Conservation (phyloP, 176 grass and related monocot genomes). For the maize (Zea mays) region Zm-B73-REFERENCE-NAM-5.0 NC_050096.1:64760001-64760500, state of each 20-base stretch:
- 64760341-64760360: conserved; percentile 43
- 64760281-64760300: conserved; percentile 4
- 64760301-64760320: background rate
- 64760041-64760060: conserved; percentile 78
- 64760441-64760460: background rate
- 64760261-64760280: conserved; percentile 67
- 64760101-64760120: conserved; percentile 83
- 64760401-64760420: conserved; percentile 65
- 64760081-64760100: conserved; percentile 78
- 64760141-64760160: background rate
- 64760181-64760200: background rate
- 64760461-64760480: background rate
- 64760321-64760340: conserved; percentile 24
- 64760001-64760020: conserved; percentile 78
- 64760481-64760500: conserved; percentile 26
- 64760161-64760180: no score
- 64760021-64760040: conserved; percentile 77
- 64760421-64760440: background rate
- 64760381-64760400: conserved; percentile 68
- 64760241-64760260: conserved; percentile 93
- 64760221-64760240: conserved; percentile 96
- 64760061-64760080: conserved; percentile 65
- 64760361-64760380: conserved; percentile 57
- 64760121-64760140: conserved; percentile 68
- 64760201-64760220: conserved; percentile 97